Base-by-base conservation (phyloP, 2,329 filamentous ascomycete genomes). In the Fusarium buharicum region DNA sequence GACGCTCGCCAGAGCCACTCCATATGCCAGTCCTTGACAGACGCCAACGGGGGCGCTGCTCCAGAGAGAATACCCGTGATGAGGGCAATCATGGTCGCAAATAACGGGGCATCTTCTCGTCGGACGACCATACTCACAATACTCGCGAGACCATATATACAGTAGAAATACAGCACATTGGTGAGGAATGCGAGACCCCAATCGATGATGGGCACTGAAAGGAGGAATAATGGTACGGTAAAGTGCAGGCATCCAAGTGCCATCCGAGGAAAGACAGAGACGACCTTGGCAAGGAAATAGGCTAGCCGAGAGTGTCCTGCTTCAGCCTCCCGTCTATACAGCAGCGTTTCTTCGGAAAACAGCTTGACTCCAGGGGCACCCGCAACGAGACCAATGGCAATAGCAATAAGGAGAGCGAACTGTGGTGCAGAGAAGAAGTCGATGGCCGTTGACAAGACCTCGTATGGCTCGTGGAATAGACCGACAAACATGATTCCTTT, bases 91-190 rank as follows among this genome's bases (percentile, higher is more conserved):
- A 87, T 83, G 10, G 84, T 83, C 2, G 84, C 82, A 7, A 86
- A 71, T 0, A 87, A 72, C 0, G 84, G 84, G 0, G 83, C 84
- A 56, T 86, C 82, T 69, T 87, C 84, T 8, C 84, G 74, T 17
- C 80, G 78, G 18, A 81, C 78, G 1, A 86, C 65, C 82, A 86
- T 85, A 53, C 79, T 82, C 14, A 86, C 71, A 27, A 77, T 73
- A 30, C 78, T 81, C 0, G 84, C 79, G 7, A 86, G 75, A 0
- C 84, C 83, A 68, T 86, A 86, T 46, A 86, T 82, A 65, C 81
- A 82, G 73, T 81, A 87, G 65, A 85, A 86, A 72, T 86, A 86
- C 10, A 81, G 58, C 40, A 86, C 65, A 52, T 86, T 86, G 7
- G 77, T 78, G 13, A 76, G 49, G 67, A 83, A 86, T 22, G 81